phyloP scores from a whole-genome alignment of 352 stramenopile species.

The Phytophthora fragariae region DNA sequence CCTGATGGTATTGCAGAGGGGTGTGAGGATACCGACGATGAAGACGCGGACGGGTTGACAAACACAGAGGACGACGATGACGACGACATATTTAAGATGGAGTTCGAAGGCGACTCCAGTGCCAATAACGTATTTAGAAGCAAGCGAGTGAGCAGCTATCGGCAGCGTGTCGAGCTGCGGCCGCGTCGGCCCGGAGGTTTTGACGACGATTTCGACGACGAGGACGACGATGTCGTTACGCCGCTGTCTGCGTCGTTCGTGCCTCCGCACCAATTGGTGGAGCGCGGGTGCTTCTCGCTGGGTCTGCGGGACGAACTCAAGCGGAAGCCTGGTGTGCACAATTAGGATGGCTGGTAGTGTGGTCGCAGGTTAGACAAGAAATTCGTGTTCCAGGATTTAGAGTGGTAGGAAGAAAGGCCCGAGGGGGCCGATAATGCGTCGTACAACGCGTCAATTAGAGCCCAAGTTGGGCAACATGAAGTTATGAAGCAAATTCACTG shows the following conservation, averaged over 20 bases:
- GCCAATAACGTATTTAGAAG: slow-evolving; percentile 38
- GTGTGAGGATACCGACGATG: slow-evolving; percentile 52
- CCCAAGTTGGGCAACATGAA: slow-evolving; percentile 14
- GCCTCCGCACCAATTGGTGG: slow-evolving; percentile 75
- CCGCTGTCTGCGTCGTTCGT: slow-evolving; percentile 72
- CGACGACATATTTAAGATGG: slow-evolving; percentile 85
- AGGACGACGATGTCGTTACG: slow-evolving; percentile 37
- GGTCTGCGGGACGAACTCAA: slow-evolving; percentile 78
- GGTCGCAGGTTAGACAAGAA: slow-evolving; percentile 21
- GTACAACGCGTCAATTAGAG: slow-evolving; percentile 25
- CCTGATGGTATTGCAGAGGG: slow-evolving; percentile 42
- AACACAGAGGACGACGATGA: slow-evolving; percentile 52
- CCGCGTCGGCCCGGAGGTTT: slow-evolving; percentile 24
- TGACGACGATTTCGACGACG: slow-evolving; percentile 33
- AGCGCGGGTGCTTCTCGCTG: slow-evolving; percentile 77
- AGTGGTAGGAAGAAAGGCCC: slow-evolving; percentile 10
- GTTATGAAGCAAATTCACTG: slow-evolving; percentile 19
- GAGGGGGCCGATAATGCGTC: not conserved
- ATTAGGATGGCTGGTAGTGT: slow-evolving; percentile 21
- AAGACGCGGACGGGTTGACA: slow-evolving; percentile 42
- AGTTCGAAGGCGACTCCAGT: slow-evolving; percentile 51
- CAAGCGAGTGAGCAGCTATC: slow-evolving; percentile 19
- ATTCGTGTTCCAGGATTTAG: slow-evolving; percentile 11
- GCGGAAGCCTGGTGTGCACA: slow-evolving; percentile 46
- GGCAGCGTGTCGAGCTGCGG: slow-evolving; percentile 17